phyloP scores from a whole-genome alignment of 1,139 yeast genomes.

The Debaryomyces psychrophilus region DNA sequence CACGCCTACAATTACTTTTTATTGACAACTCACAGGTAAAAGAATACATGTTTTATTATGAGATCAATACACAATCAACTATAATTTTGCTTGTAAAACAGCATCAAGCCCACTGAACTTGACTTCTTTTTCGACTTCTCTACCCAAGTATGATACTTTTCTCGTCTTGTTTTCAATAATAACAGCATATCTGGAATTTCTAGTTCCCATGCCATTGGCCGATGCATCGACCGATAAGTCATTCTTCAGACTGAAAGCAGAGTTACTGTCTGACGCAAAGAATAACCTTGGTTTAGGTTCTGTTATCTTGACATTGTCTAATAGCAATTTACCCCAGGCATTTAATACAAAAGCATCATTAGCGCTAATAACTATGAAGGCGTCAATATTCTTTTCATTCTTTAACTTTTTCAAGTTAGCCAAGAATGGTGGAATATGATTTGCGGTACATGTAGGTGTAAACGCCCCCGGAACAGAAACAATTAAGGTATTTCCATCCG shows the following conservation, averaged over 20 bases:
- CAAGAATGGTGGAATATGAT: constrained; percentile 79
- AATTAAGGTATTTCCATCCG: constrained; percentile 55
- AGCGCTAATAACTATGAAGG: constrained; percentile 66
- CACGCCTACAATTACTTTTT: too few species aligned
- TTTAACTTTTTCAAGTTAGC: constrained; percentile 52
- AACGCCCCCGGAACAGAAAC: constrained; percentile 92
- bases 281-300: constrained; percentile 47
- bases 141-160: constrained; percentile 22
- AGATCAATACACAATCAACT: not conserved
- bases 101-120: constrained; percentile 30
- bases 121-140: constrained; percentile 34
- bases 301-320: constrained; percentile 28
- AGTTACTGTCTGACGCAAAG: constrained; percentile 78
- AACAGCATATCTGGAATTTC: constrained; percentile 76
- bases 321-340: constrained; percentile 76
- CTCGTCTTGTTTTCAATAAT: constrained; percentile 49
- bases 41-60: too few species aligned
- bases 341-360: constrained; percentile 76
- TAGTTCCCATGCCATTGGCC: constrained; percentile 56
- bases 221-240: constrained; percentile 52
- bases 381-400: constrained; percentile 62
- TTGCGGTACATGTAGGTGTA: constrained; percentile 85
- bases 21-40: too few species aligned
- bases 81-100: constrained; percentile 18
- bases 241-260: constrained; percentile 54